These are phyloP conservation scores for Blastobotrys terrestris DNA, from an alignment of 805 yeast genomes.

Conservation along the genomic window DNA sequence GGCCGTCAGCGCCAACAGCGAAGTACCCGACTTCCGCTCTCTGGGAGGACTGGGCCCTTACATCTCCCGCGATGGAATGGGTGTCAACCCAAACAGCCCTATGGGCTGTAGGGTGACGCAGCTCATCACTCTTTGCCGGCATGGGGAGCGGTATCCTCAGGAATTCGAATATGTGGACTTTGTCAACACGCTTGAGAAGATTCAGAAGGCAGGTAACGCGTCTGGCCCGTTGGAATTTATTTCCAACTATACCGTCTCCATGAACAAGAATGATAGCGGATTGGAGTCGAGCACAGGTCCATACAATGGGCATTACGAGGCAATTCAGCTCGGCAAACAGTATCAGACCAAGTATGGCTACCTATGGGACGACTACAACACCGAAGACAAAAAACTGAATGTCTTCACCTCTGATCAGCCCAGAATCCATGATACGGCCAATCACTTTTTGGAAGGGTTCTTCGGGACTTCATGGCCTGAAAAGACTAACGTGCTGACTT, in stretches of 20 bases:
- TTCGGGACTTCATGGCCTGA: slow-evolving; percentile 25
- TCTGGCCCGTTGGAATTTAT: slow-evolving; percentile 6
- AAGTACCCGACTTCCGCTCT: slow-evolving; percentile 26
- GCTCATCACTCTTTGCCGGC: slow-evolving; percentile 1
- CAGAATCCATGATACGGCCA: slow-evolving; percentile 22
- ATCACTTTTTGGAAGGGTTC: slow-evolving; percentile 27
- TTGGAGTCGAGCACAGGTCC: not conserved
- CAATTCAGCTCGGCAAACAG: not conserved
- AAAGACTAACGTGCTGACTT: slow-evolving; percentile 33
- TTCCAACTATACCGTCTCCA: not conserved
- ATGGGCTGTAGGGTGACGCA: slow-evolving; percentile 1
- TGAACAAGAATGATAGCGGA: not conserved
- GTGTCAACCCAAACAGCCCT: slow-evolving; percentile 40
- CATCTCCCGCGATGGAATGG: slow-evolving; percentile 36
- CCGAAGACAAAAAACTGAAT: not conserved
- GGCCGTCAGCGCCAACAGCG: not conserved
- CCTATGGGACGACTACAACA: too few relatives aligned
- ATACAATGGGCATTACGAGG: not conserved
- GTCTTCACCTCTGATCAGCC: not conserved
- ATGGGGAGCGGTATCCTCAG: slow-evolving; percentile 6
- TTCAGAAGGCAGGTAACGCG: not conserved
- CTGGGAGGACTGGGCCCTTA: slow-evolving; percentile 6
- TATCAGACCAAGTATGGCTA: not conserved
- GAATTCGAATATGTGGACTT: not conserved
- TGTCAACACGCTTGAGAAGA: not conserved